Base-by-base conservation (phyloP, 805 yeast genomes). In the Peterozyma xylosa region DNA sequence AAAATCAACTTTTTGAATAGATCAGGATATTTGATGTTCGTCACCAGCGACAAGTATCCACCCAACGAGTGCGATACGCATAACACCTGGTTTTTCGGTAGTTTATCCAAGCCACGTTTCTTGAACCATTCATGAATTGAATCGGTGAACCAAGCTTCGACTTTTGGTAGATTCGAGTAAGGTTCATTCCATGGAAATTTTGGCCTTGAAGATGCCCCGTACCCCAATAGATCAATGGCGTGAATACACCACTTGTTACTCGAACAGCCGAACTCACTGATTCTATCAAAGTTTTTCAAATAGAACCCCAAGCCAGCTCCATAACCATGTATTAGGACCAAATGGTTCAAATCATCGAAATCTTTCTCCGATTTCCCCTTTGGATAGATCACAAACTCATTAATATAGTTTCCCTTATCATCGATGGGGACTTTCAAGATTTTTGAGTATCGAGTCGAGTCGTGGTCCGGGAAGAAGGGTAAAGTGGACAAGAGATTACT, bases 41-140 rank as follows among this genome's bases (percentile, higher is more conserved):
- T 85, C 4, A 82, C 62, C 1, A 82, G 74, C 57, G 84, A 75
- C 17, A 91, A 54, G 57, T 90, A 91, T 0, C 95, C 96, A 4
- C 99, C 99, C 76, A 93, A 71, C 0, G 96, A 89, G 63, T 91
- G 99, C 1, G 96, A 95, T 60, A 80, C 76, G 37, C 78, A 73
- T 42, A 82, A 64, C 46, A 78, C 78, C 45, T 72, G 70, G 17
- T 68, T 65, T 9, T 60, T 55, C 27, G 54, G 42, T 18, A 62
- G 42, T 6, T 57, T 48, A 27, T 52, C 41, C 18, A 76, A 66
- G 6, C 73, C 71, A 41, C 82, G 63, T 38, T 64, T 58, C 2
- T 48, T 45, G 42, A 85, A 66, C 95, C 96, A 87, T 17, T 63
- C 64, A 40, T 73, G 74, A 37, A 84, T 66, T 0, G 91, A 74